Percentiles rank a stretch among this genome's conserved stretches.
These are phyloP conservation scores for Mrakiaceae sp. DNA, from an alignment of 1,284 basidiomycete genomes.

Conservation along the genomic window DNA sequence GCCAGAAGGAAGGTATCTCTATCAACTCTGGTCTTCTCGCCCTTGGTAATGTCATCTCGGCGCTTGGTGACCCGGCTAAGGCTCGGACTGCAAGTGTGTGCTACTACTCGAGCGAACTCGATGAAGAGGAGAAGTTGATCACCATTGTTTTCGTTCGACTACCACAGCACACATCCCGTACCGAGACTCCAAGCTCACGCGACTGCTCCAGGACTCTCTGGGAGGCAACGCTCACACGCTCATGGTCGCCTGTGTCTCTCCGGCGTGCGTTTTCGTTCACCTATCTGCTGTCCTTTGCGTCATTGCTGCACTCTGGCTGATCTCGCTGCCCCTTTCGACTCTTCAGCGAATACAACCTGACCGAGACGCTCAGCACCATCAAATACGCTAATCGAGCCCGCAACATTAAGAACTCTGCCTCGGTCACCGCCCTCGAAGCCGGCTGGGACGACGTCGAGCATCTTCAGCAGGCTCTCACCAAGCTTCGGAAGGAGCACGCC, in stretches of 20 bases:
- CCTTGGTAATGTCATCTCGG: slow-evolving; percentile 95
- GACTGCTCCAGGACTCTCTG: slow-evolving; percentile 89
- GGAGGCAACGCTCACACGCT: slow-evolving; percentile 95
- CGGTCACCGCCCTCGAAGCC: slow-evolving; percentile 86
- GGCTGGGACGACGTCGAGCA: slow-evolving; percentile 99
- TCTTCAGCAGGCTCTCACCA: slow-evolving; percentile 72
- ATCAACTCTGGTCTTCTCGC: slow-evolving; percentile 96
- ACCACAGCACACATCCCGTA: slow-evolving; percentile 67
- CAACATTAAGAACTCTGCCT: slow-evolving; percentile 92
- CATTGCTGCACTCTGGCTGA: neutral
- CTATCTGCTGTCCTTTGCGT: neutral
- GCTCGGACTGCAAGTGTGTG: slow-evolving; percentile 23
- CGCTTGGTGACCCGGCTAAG: slow-evolving; percentile 81
- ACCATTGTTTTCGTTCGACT: neutral
- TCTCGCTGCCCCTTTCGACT: neutral
- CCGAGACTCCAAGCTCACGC: slow-evolving; percentile 92
- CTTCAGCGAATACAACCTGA: slow-evolving; percentile 71
- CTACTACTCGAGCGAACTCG: neutral
- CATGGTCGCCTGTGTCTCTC: slow-evolving; percentile 97
- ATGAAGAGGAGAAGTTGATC: neutral
- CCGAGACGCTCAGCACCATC: slow-evolving; percentile 91
- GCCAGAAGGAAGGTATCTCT: slow-evolving; percentile 92
- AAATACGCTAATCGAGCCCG: slow-evolving; percentile 96
- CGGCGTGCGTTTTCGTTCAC: slow-evolving; percentile 38
- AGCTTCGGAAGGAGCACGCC: slow-evolving; percentile 77